A percentile compares a stretch with the other conserved stretches of the same genome.
Conservation (phyloP, 2,329 filamentous ascomycete species). For the Arthrobotrys sinensis region DNA sequence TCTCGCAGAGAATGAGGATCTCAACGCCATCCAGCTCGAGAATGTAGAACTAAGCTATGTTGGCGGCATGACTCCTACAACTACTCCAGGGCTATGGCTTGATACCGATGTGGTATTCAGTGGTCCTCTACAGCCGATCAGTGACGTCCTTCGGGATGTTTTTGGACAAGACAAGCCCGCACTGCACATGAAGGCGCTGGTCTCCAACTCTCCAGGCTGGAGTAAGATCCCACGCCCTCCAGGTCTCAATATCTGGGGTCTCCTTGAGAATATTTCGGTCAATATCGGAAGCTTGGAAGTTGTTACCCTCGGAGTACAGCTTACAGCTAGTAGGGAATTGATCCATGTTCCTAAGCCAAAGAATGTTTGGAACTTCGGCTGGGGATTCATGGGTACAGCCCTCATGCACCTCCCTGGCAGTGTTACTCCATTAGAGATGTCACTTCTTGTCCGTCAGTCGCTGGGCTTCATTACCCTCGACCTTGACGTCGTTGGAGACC, state of each 20-base stretch:
- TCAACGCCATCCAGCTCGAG: slow-evolving; percentile 30
- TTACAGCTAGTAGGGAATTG: background rate
- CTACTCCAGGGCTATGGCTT: slow-evolving; percentile 18
- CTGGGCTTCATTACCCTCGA: background rate
- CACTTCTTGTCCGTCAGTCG: background rate
- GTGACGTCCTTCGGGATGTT: slow-evolving; percentile 21
- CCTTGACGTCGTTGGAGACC: slow-evolving; percentile 27
- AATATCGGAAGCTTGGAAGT: slow-evolving; percentile 8
- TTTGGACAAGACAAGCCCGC: slow-evolving; percentile 13
- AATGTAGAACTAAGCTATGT: slow-evolving; percentile 12
- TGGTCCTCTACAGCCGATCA: slow-evolving; percentile 26
- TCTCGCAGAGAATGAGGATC: slow-evolving; percentile 12
- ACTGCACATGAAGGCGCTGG: slow-evolving; percentile 20
- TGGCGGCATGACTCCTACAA: slow-evolving; percentile 7
- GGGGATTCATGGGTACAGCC: slow-evolving; percentile 24
- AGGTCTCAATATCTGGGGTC: slow-evolving; percentile 25
- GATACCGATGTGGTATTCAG: slow-evolving; percentile 28
- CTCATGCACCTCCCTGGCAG: slow-evolving; percentile 23
- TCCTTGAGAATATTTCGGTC: slow-evolving; percentile 27
- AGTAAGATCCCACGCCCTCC: background rate
- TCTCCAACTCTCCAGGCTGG: background rate
- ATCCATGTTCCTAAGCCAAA: background rate
- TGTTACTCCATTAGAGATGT: slow-evolving; percentile 25
- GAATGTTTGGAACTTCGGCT: slow-evolving; percentile 15
- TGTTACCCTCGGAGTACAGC: slow-evolving; percentile 11